phyloP scores from a whole-genome alignment of 768 basidiomycete genomes.

The Mycena chlorophos region DNA sequence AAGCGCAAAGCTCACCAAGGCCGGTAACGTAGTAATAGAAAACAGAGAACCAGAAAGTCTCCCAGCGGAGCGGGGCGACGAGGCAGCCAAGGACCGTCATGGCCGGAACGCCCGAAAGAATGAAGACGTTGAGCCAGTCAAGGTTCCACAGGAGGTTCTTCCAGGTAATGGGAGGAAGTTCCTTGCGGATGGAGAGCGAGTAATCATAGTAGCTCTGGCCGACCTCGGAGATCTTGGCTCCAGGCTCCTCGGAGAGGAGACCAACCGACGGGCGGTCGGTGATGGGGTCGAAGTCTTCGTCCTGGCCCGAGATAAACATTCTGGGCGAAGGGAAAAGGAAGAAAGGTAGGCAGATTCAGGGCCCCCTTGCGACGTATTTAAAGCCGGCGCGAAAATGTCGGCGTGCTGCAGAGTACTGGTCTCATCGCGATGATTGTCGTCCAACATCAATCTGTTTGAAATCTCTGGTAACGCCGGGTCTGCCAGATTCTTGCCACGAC shows the following conservation, averaged over 20 bases:
- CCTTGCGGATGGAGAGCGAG: constrained; percentile 1
- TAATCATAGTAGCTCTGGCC: constrained; percentile 1
- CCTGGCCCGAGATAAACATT: too few relatives aligned
- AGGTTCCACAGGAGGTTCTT: constrained; percentile 39
- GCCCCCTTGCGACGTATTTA: too few relatives aligned
- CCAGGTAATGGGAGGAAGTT: not conserved
- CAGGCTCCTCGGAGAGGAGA: not conserved
- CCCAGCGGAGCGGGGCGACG: constrained; percentile 64
- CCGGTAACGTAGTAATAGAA: constrained; percentile 54
- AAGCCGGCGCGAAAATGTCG: too few relatives aligned
- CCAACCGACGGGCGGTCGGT: not conserved
- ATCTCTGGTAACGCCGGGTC: too few relatives aligned
- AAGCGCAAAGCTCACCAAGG: constrained; percentile 54
- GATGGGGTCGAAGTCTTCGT: not conserved
- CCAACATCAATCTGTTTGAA: too few relatives aligned
- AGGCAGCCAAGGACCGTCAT: constrained; percentile 73
- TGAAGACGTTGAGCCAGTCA: constrained; percentile 76
- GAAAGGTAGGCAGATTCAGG: too few relatives aligned
- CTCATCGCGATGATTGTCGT: too few relatives aligned
- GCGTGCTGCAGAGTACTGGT: too few relatives aligned
- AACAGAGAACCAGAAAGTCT: constrained; percentile 61
- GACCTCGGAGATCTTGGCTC: not conserved
- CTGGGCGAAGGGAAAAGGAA: too few relatives aligned
- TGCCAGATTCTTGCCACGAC: too few relatives aligned
- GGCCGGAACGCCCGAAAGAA: constrained; percentile 76